These are phyloP conservation scores for Malassezia caprae DNA, from an alignment of 1,284 basidiomycete genomes.

Conservation along the genomic window DNA sequence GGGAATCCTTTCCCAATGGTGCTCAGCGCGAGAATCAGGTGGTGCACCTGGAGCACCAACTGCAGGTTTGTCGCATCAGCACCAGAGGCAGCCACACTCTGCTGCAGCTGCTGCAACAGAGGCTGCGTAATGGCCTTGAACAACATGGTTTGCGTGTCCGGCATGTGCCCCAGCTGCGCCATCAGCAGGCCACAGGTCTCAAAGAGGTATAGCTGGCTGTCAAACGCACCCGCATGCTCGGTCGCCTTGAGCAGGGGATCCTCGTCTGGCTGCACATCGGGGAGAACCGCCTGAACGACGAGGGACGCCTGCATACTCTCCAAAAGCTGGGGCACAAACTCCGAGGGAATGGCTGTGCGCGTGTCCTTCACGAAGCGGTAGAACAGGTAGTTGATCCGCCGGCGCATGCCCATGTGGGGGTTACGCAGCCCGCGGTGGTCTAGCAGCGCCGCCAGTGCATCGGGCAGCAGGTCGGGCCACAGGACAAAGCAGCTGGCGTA, in stretches of 20 bases:
- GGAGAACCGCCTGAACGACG: constrained; percentile 51
- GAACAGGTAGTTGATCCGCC: constrained; percentile 84
- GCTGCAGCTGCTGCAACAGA: constrained; percentile 65
- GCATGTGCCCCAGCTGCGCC: constrained; percentile 60
- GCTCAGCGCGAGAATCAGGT: constrained; percentile 86
- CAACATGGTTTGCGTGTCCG: constrained; percentile 62
- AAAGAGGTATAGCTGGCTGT: constrained; percentile 88
- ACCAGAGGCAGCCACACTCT: constrained; percentile 55
- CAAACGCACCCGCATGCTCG: constrained; percentile 63
- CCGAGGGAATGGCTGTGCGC: constrained; percentile 62
- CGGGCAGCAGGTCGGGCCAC: constrained; percentile 64
- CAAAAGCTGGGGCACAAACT: constrained; percentile 55
- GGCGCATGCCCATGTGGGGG: constrained; percentile 61
- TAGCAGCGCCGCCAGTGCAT: constrained; percentile 75
- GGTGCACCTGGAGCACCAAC: constrained; percentile 79
- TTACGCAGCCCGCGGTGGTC: constrained; percentile 83
- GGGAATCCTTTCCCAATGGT: constrained; percentile 96
- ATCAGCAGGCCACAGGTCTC: constrained; percentile 80
- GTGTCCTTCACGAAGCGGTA: constrained; percentile 77
- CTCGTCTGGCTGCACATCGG: constrained; percentile 56
- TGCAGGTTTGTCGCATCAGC: constrained; percentile 54
- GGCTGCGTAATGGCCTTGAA: constrained; percentile 64
- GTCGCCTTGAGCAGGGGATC: constrained; percentile 65
- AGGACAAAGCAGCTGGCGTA: constrained; percentile 88
- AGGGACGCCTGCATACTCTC: constrained; percentile 51